Percentiles rank a stretch among this genome's conserved stretches.
phyloP scores from a whole-genome alignment of 495 filamentous ascomycete species.

The Penicillium taxi region DNA sequence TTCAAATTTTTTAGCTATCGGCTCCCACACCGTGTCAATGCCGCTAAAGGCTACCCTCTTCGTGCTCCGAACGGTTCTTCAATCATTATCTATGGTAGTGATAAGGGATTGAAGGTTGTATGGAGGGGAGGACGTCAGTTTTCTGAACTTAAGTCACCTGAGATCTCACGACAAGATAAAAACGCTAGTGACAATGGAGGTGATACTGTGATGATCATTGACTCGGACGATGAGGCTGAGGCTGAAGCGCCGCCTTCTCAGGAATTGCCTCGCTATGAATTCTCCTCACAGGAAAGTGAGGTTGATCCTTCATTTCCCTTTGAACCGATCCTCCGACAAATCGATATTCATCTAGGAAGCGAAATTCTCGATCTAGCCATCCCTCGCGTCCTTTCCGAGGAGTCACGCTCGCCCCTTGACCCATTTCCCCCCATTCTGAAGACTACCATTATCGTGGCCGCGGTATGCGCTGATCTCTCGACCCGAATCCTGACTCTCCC shows the following conservation, averaged over 20 bases:
- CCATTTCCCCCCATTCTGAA: slow-evolving; percentile 53
- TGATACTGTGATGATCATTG: slow-evolving; percentile 66
- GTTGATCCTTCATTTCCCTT: slow-evolving; percentile 45
- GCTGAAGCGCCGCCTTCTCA: slow-evolving; percentile 28
- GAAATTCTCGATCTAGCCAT: slow-evolving; percentile 53
- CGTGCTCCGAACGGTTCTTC: slow-evolving; percentile 75
- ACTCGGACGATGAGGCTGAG: slow-evolving; percentile 67
- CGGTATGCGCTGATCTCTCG: slow-evolving; percentile 61
- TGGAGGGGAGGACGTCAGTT: slow-evolving; percentile 74
- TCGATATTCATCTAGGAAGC: slow-evolving; percentile 61
- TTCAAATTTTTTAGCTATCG: slow-evolving; percentile 52
- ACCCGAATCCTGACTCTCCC: slow-evolving; percentile 66
- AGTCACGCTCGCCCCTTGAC: slow-evolving; percentile 39
- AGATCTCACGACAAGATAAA: slow-evolving; percentile 18
- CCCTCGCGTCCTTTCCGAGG: slow-evolving; percentile 45
- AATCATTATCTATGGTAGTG: slow-evolving; percentile 74
- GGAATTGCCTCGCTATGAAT: slow-evolving; percentile 40
- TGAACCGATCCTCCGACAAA: slow-evolving; percentile 52
- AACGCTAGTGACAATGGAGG: slow-evolving; percentile 30
- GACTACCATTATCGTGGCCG: slow-evolving; percentile 59
- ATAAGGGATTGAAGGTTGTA: slow-evolving; percentile 64
- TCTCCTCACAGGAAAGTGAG: slow-evolving; percentile 53
- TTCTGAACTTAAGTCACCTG: slow-evolving; percentile 32
- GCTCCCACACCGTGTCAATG: slow-evolving; percentile 63
- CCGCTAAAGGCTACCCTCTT: slow-evolving; percentile 67